Evolutionary conservation across 2,329 filamentous ascomycete species (phyloP).

Genomic region (Plenodomus biglobosus): DNA sequence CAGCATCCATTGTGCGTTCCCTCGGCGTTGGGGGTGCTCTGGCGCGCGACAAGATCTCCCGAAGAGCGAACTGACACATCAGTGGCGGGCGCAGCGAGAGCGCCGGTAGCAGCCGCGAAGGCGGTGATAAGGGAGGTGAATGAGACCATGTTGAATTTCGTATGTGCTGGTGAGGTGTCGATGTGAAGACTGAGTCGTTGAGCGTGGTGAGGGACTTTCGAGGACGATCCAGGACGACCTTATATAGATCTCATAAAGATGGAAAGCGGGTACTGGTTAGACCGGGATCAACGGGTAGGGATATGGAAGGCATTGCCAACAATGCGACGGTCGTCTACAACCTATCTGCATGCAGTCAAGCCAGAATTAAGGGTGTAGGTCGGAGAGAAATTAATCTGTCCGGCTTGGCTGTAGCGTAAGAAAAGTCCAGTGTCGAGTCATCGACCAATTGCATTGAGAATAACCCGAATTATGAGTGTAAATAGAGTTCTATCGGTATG

Average conservation of each 20-base stretch:
- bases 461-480: neutral
- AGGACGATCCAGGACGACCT: constrained; percentile 17
- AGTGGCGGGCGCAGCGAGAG: constrained; percentile 31
- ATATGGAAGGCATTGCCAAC: constrained; percentile 16
- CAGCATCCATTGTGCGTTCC: constrained; percentile 61
- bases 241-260: constrained; percentile 16
- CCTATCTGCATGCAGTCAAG: constrained; percentile 22
- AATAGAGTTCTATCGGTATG: neutral
- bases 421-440: constrained; percentile 1
- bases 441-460: constrained; percentile 1
- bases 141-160: constrained; percentile 29
- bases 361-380: constrained; percentile 14
- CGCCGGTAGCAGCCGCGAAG: constrained; percentile 26
- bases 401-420: constrained; percentile 15
- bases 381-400: constrained; percentile 19
- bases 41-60: constrained; percentile 30
- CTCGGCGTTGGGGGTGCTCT: constrained; percentile 51
- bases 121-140: constrained; percentile 32
- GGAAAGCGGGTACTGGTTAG: constrained; percentile 8
- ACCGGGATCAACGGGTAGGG: constrained; percentile 10
- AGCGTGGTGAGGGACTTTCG: constrained; percentile 11
- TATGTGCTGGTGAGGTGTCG: neutral
- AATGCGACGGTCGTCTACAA: constrained; percentile 11
- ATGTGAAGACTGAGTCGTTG: constrained; percentile 9
- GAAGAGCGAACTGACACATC: constrained; percentile 44